Base-by-base conservation (phyloP, 306 rosid genomes). In the Echinosophora koreensis region DNA sequence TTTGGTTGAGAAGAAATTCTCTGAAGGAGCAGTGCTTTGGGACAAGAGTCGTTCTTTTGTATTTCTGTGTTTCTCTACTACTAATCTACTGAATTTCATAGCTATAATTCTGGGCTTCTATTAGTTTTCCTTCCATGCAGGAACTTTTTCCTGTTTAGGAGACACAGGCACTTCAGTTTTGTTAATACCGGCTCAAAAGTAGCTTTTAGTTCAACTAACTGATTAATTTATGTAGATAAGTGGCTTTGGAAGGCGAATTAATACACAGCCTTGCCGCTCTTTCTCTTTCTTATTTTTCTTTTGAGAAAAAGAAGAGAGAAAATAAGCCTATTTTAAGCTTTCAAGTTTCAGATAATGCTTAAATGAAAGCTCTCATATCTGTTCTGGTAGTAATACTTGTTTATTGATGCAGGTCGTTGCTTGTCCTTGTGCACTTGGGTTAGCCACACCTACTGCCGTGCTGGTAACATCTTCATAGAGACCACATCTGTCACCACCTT, bases 381-480 rank as follows among this genome's bases (percentile, higher is more conserved):
- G 12, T 76, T 41, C 13, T 34, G 55, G 68, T 28, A 28, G 62
- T 80, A 59, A 85, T 50, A 13, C 51, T 37, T 52, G 74, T 83
- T 78, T 71, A 46, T 71, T 71, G 66, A 49, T 67, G 82, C 92
- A 94, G 98, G 98, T 94, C 71, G 83, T 94, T 80, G 98, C 98
- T 80, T 94, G 98, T 89, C 98, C 98, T 2, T 94, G 98, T 88
- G 98, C 98, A 34, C 96, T 94, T 74, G 98, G 98, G 79, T 88
- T 94, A 68, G 98, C 98, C 87, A 94, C 98, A 69, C 98, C 97
- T 51, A 94, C 97, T 62, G 98, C 98, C 79, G 93, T 94, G 83
- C 97, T 94, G 97, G 98, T 89, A 90, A 78, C 55, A 69, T 81
- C 77, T 76, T 63, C 84, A 49, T 8, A 64, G 39, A 82, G 46